These are phyloP conservation scores for Leccinum arenicola DNA, from an alignment of 768 basidiomycete genomes.

Conservation along the genomic window DNA sequence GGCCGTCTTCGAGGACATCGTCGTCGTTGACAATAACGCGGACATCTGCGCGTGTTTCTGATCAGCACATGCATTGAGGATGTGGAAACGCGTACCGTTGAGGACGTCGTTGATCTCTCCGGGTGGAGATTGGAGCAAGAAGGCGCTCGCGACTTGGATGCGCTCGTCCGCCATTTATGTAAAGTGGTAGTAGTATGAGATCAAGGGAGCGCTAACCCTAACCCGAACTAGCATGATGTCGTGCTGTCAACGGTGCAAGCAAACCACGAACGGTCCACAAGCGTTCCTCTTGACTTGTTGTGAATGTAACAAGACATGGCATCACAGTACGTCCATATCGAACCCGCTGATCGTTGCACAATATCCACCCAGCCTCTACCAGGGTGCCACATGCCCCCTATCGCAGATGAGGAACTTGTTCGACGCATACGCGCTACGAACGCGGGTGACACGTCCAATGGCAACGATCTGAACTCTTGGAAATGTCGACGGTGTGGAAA, in stretches of 20 bases:
- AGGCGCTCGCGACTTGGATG: constrained; percentile 68
- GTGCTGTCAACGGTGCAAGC: constrained; percentile 26
- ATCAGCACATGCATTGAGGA: neutral
- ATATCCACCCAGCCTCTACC: neutral
- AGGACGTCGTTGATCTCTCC: constrained; percentile 97
- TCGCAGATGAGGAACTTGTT: constrained; percentile 27
- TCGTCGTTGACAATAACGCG: constrained; percentile 89
- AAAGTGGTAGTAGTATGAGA: neutral
- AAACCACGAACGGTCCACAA: constrained; percentile 21
- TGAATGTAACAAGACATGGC: constrained; percentile 34
- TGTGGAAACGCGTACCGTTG: constrained; percentile 56
- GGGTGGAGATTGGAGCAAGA: constrained; percentile 88
- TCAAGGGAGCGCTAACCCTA: constrained; percentile 21
- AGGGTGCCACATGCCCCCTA: constrained; percentile 35
- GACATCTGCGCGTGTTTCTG: constrained; percentile 56
- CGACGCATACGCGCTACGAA: constrained; percentile 25
- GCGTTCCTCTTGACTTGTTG: constrained; percentile 36
- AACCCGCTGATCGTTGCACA: neutral
- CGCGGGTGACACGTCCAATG: constrained; percentile 15
- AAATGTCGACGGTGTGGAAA: constrained; percentile 30
- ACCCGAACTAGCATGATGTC: constrained; percentile 14
- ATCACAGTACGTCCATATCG: constrained; percentile 25
- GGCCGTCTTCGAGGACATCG: constrained; percentile 71
- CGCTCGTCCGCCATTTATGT: constrained; percentile 46
- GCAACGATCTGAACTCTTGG: constrained; percentile 26